Conservation (phyloP, 805 yeast species). For the Schwanniomyces vanrijiae region DNA sequence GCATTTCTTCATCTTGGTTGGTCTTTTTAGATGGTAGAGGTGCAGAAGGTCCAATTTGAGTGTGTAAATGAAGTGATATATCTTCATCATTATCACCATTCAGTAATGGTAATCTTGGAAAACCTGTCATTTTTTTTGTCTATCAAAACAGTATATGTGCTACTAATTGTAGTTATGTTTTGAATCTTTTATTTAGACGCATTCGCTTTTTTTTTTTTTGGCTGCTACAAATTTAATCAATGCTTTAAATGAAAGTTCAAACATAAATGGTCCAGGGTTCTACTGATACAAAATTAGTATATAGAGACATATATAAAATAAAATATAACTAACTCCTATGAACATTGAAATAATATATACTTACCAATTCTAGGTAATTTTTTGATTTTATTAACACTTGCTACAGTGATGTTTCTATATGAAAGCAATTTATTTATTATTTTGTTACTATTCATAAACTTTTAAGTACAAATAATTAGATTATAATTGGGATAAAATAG, state of each 20-base stretch:
- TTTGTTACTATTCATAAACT: not conserved
- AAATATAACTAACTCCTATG: no score
- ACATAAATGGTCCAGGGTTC: no score
- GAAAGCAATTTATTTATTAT: not conserved
- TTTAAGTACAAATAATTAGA: not conserved
- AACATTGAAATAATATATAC: no score
- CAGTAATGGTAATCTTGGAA: slow-evolving; percentile 36
- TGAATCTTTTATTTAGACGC: not conserved
- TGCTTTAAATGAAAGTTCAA: no score
- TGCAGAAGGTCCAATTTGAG: slow-evolving; percentile 36
- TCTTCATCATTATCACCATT: slow-evolving; percentile 44
- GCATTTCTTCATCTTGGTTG: slow-evolving; percentile 17
- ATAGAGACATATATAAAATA: no score
- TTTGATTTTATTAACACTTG: no score
- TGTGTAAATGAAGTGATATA: slow-evolving; percentile 39
- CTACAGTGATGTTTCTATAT: no score
- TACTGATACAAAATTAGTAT: no score
- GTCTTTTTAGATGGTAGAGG: slow-evolving; percentile 24
- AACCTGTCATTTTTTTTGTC: slow-evolving; percentile 16
- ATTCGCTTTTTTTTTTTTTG: not conserved
- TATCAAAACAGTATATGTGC: no score
- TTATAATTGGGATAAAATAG: slow-evolving; percentile 14
- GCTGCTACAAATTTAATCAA: not conserved
- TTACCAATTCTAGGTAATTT: no score
- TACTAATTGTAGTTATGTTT: not conserved